Conservation (phyloP, 1,284 basidiomycete genomes). For the Pholiota adiposa region DNA sequence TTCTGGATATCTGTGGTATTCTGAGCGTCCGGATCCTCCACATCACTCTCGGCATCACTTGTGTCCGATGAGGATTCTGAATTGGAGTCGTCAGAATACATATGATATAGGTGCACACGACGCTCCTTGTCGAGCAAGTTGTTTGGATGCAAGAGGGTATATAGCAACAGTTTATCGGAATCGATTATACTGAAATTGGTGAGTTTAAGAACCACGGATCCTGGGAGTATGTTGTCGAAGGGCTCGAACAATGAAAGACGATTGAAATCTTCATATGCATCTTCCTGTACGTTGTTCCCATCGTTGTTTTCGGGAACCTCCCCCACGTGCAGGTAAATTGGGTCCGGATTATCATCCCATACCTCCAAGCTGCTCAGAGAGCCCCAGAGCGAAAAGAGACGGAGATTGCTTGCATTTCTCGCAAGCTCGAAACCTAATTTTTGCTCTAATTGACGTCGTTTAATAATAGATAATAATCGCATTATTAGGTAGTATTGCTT, state of each 20-base stretch:
- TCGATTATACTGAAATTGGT: not conserved
- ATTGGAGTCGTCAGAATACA: too few species aligned
- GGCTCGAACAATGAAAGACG: not conserved
- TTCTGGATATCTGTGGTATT: too few species aligned
- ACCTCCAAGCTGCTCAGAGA: not conserved
- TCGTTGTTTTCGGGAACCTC: not conserved
- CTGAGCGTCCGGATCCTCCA: too few species aligned
- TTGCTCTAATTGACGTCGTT: too few species aligned
- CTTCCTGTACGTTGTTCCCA: not conserved
- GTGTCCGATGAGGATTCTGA: too few species aligned
- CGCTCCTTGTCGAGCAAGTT: not conserved
- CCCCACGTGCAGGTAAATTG: not conserved
- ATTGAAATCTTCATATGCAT: not conserved
- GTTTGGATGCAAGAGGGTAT: not conserved
- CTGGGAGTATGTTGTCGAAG: not conserved
- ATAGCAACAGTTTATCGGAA: not conserved
- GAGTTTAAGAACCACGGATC: not conserved
- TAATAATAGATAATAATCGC: too few species aligned
- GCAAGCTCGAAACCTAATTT: too few species aligned
- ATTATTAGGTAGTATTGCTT: too few species aligned
- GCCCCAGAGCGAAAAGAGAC: not conserved
- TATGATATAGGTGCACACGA: not conserved
- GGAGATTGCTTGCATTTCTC: too few species aligned
- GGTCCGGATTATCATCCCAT: not conserved
- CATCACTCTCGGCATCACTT: too few species aligned